A percentile compares a stretch with the other conserved stretches of the same genome.
Conservation (phyloP, 306 rosid genomes). For the Mucuna pruriens region DNA sequence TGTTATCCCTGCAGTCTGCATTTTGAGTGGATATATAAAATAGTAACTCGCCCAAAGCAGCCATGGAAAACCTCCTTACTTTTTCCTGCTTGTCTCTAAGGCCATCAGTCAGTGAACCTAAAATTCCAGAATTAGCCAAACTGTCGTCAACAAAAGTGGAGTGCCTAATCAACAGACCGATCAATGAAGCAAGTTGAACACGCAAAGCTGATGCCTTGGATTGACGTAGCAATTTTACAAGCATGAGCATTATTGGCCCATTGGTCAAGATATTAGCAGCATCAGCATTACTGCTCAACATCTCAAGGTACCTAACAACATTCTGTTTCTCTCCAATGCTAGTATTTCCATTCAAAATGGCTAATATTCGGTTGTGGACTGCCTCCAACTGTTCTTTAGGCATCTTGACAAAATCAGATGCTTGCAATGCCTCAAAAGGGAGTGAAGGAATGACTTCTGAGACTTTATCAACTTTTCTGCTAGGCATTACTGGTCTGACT, state of each 20-base stretch:
- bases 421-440: slow-evolving; percentile 86
- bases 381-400: slow-evolving; percentile 79
- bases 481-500: slow-evolving; percentile 98
- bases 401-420: slow-evolving; percentile 82
- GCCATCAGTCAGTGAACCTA: slow-evolving; percentile 85
- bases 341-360: slow-evolving; percentile 73
- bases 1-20: slow-evolving; percentile 70
- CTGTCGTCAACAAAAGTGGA: slow-evolving; percentile 85
- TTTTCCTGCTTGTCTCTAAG: slow-evolving; percentile 96
- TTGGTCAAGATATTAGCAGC: slow-evolving; percentile 96
- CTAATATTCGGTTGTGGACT: slow-evolving; percentile 60
- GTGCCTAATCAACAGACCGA: slow-evolving; percentile 91
- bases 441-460: slow-evolving; percentile 74
- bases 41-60: slow-evolving; percentile 93
- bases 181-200: slow-evolving; percentile 90
- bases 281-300: slow-evolving; percentile 86
- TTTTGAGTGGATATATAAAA: slow-evolving; percentile 91
- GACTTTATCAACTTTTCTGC: slow-evolving; percentile 83
- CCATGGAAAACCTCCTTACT: slow-evolving; percentile 98
- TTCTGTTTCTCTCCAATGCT: slow-evolving; percentile 90
- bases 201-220: slow-evolving; percentile 86
- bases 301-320: slow-evolving; percentile 87
- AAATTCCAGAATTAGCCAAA: slow-evolving; percentile 87
- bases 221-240: slow-evolving; percentile 87
- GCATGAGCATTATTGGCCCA: slow-evolving; percentile 93